Base-by-base conservation (phyloP, 2,329 filamentous ascomycete species). In the Cladosporium sphaerospermum region DNA sequence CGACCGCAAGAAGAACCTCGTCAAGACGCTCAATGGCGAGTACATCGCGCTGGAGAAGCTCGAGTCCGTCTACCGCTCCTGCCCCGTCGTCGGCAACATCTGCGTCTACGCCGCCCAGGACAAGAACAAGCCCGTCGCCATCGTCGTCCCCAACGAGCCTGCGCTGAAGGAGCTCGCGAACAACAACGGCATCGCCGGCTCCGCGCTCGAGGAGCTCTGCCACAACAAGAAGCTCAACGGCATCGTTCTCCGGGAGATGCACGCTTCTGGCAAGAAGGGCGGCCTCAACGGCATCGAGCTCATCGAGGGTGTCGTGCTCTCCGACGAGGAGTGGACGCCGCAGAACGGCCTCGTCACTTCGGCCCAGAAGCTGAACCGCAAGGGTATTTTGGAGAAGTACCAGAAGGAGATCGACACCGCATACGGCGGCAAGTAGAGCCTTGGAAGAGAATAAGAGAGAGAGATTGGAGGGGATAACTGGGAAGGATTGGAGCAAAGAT, bases 31-130 rank as follows among this genome's bases (percentile, higher is more conserved):
- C 59, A 90, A 91, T 56, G 92, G 92, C 62, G 92, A 97, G 77
- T 97, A 97, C 72, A 95, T 97, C 69, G 93, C 92, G 18, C 81
- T 99, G 3, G 92, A 97, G 76, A 96, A 86, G 77, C 83, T 97
- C 55, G 92, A 97, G 74, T 87, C 91, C 3, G 79, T 95, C 52
- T 97, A 96, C 75, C 85, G 91, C 57, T 84, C 88, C 43, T 82
- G 81, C 9, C 79, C 82, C n/a, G 81, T 86, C 9, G 89, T 96
- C 16, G 81, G 81, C 56, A 95, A 95, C 73, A 83, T 96, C 67
- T 93, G 93, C 77, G 80, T 96, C 40, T 87, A 93, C 66, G 91
- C 89, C 40, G 86, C 89, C 55, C 72, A 80, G 59, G 81, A 86
- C 61, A 82, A 89, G 69, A 78, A 82, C 57, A 88, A 88, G 66